Conservation (phyloP, 1,139 yeast genomes). For the Debaryomyces coudertii region DNA sequence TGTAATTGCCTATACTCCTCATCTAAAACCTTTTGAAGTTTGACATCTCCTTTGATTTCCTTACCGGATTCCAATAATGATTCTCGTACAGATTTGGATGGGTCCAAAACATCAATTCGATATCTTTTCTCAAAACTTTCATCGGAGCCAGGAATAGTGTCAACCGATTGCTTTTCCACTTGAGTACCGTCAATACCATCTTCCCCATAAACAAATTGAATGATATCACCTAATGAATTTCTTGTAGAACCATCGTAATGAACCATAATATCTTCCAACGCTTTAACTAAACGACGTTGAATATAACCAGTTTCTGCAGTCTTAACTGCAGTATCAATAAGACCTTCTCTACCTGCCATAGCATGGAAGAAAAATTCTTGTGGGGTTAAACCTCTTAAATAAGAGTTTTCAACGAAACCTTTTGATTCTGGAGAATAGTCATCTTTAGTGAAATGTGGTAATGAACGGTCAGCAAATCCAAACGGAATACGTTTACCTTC, state of each 20-base stretch:
- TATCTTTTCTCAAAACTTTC: constrained; percentile 80
- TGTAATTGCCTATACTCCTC: constrained; percentile 79
- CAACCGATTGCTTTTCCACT: constrained; percentile 96
- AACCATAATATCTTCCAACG: constrained; percentile 98
- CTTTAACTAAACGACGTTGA: constrained; percentile 98
- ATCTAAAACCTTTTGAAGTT: constrained; percentile 78
- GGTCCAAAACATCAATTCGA: constrained; percentile 83
- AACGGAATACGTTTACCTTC: constrained; percentile 99
- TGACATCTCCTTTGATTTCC: constrained; percentile 88
- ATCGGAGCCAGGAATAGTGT: constrained; percentile 93
- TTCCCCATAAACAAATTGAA: constrained; percentile 97
- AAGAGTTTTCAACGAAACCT: constrained; percentile 97
- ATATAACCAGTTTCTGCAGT: constrained; percentile 99
- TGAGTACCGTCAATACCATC: constrained; percentile 99
- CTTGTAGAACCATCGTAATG: constrained; percentile 98
- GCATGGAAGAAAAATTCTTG: constrained; percentile 99
- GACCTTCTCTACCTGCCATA: constrained; percentile 99
- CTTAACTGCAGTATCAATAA: constrained; percentile 97
- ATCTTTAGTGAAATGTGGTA: constrained; percentile 98
- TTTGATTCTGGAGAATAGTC: constrained; percentile 98
- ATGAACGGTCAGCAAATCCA: constrained; percentile 93
- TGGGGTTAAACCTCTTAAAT: constrained; percentile 95
- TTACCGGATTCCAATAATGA: constrained; percentile 84
- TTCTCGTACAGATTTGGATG: constrained; percentile 64
- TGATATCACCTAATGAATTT: constrained; percentile 93